Evolutionary conservation across 441 rosid species (phyloP).

Genomic region (Corymbia citriodora): DNA sequence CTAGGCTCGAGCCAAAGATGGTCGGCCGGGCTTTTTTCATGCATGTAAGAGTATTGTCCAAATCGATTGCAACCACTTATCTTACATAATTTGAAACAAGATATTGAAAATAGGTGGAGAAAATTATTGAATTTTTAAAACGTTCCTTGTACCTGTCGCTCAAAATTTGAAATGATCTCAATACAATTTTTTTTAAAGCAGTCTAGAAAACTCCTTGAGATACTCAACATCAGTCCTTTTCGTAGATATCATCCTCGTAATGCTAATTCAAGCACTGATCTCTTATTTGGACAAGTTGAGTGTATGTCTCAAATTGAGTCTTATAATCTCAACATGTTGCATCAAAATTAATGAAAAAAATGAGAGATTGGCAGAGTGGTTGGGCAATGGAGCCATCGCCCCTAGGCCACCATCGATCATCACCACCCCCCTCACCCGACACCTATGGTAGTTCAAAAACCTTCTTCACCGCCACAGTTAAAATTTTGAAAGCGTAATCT

Average conservation of each 20-base stretch:
- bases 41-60: not conserved
- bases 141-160: no score
- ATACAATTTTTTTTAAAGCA: no score
- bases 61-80: not conserved
- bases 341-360: not conserved
- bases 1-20: not conserved
- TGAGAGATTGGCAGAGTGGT: not conserved
- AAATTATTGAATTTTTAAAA: no score
- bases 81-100: no score
- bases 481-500: not conserved
- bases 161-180: no score
- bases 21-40: not conserved
- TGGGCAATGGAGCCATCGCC: not conserved
- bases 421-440: not conserved
- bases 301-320: not conserved
- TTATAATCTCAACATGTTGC: not conserved
- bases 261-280: no score
- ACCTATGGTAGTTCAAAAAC: rapidly evolving
- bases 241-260: no score
- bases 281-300: no score
- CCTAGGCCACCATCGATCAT: not conserved
- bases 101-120: no score
- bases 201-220: no score
- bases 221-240: no score
- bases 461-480: not conserved